A percentile compares a stretch with the other conserved stretches of the same genome.
Evolutionary conservation across 2,329 filamentous ascomycete species (phyloP).

Genomic region (Claviceps digitariae): DNA sequence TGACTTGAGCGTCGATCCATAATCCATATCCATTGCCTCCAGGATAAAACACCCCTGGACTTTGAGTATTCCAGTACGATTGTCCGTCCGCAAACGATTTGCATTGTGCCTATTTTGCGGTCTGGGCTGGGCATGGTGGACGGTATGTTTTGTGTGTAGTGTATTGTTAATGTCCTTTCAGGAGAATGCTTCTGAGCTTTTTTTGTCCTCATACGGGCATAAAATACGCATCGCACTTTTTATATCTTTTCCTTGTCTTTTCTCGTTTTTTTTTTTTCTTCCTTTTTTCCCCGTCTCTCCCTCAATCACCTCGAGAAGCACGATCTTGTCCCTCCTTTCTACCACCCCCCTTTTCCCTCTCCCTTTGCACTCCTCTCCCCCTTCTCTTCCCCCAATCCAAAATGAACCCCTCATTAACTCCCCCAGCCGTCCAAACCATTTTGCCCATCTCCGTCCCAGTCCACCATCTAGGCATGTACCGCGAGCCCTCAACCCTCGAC

Average conservation of each 20-base stretch:
- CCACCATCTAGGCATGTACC: constrained; percentile 90
- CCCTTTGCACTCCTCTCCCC: too few species aligned
- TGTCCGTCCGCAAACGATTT: constrained; percentile 53
- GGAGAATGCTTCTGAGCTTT: background rate
- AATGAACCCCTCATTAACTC: too few species aligned
- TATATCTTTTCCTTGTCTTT: too few species aligned
- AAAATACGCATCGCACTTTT: too few species aligned
- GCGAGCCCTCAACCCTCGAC: constrained; percentile 72
- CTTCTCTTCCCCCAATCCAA: background rate
- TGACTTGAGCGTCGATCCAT: background rate
- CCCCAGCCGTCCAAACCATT: constrained; percentile 60
- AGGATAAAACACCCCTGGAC: constrained; percentile 70
- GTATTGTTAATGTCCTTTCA: too few species aligned
- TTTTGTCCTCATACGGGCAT: too few species aligned
- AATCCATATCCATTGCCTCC: background rate
- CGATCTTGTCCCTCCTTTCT: too few species aligned
- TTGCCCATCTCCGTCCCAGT: constrained; percentile 70
- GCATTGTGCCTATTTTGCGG: constrained; percentile 81
- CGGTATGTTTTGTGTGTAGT: constrained; percentile 35
- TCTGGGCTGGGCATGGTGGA: constrained; percentile 88
- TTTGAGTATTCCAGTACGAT: constrained; percentile 56
- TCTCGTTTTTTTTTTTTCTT: too few species aligned
- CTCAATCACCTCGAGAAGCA: too few species aligned
- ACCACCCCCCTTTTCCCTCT: too few species aligned
- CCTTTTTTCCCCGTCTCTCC: too few species aligned